phyloP scores from a whole-genome alignment of 768 basidiomycete genomes.

The Agrocybe pediades region DNA sequence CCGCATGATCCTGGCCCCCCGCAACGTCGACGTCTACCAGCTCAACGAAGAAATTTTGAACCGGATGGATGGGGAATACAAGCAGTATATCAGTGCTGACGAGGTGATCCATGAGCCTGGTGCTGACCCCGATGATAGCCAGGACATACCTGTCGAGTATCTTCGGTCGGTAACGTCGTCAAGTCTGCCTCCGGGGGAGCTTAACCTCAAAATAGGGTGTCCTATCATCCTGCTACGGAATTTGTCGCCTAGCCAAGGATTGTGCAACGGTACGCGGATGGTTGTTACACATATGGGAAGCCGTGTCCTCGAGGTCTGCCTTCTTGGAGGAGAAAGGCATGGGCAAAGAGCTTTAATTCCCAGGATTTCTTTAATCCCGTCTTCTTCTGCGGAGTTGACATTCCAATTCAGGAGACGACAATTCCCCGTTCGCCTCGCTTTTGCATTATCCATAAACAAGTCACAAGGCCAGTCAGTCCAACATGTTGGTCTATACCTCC shows the following conservation, averaged over 20 bases:
- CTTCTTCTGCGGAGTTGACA: conserved; percentile 5
- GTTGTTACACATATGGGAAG: conserved; percentile 21
- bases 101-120: conserved; percentile 22
- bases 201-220: conserved; percentile 28
- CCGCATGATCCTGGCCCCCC: conserved; percentile 32
- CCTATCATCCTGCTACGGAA: conserved; percentile 43
- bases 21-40: conserved; percentile 35
- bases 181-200: conserved; percentile 31
- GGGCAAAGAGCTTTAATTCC: conserved; percentile 36
- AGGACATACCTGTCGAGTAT: conserved; percentile 28
- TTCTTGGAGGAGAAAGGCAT: conserved; percentile 33
- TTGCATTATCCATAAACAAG: conserved; percentile 47
- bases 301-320: conserved; percentile 30
- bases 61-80: conserved; percentile 22
- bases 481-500: conserved; percentile 39
- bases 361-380: conserved; percentile 21
- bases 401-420: conserved; percentile 31
- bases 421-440: conserved; percentile 43
- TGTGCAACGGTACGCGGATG: conserved; percentile 38
- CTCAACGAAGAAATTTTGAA: conserved; percentile 28
- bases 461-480: conserved; percentile 47
- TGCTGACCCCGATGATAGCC: conserved; percentile 11
- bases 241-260: conserved; percentile 29
- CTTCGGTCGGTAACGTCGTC: conserved; percentile 29
- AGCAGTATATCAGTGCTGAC: conserved; percentile 28